phyloP scores from a whole-genome alignment of 805 yeast species.

The Suhomyces kilbournensis region DNA sequence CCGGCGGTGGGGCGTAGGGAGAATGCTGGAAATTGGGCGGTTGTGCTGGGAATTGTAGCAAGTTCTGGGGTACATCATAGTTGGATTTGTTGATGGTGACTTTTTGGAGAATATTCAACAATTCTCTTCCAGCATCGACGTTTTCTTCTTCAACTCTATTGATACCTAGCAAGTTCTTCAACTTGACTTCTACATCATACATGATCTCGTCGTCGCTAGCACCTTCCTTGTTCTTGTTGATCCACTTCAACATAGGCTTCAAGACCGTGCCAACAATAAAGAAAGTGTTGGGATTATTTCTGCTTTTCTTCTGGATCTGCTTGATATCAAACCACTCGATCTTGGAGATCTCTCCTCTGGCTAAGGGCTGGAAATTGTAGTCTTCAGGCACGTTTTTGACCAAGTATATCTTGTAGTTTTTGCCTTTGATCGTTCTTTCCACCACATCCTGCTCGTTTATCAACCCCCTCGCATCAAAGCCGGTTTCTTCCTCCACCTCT shows the following conservation, averaged over 20 bases:
- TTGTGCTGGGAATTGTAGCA: conserved; percentile 15
- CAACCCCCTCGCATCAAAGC: conserved; percentile 72
- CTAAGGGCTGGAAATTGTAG: conserved; percentile 72
- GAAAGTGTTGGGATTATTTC: conserved; percentile 35
- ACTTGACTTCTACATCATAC: conserved; percentile 58
- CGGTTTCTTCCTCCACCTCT: conserved; percentile 91
- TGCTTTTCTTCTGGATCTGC: conserved; percentile 36
- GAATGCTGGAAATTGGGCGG: conserved; percentile 1
- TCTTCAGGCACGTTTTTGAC: conserved; percentile 76
- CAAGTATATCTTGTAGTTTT: conserved; percentile 80
- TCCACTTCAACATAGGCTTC: conserved; percentile 53
- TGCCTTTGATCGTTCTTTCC: conserved; percentile 78
- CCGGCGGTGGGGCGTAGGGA: conserved; percentile 6
- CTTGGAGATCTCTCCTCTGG: conserved; percentile 81
- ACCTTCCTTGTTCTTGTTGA: conserved; percentile 48
- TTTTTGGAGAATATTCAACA: conserved; percentile 57
- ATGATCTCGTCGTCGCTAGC: conserved; percentile 57
- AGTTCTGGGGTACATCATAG: conserved; percentile 30
- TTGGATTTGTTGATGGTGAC: conserved; percentile 13
- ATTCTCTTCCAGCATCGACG: conserved; percentile 73
- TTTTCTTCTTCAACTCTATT: conserved; percentile 27
- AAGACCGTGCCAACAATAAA: conserved; percentile 49
- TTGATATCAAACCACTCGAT: conserved; percentile 76
- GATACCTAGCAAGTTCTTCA: conserved; percentile 64
- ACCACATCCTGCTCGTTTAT: conserved; percentile 69